Conservation (phyloP, 2,329 filamentous ascomycete genomes). For the Botrytis cinerea region DNA sequence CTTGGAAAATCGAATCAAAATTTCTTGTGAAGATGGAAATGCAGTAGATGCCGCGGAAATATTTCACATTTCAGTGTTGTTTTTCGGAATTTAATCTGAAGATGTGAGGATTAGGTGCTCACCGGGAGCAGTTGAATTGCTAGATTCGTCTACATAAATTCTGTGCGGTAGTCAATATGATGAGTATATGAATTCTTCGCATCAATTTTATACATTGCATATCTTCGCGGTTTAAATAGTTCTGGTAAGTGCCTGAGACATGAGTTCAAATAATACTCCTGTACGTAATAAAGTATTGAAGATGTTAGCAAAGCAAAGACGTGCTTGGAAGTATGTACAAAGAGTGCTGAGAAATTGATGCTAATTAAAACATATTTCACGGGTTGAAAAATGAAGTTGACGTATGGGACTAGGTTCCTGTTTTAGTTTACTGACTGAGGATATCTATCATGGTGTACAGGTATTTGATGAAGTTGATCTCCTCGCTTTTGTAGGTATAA, state of each 20-base stretch:
- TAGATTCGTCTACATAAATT: background rate
- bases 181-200: background rate
- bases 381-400: background rate
- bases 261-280: background rate
- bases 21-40: background rate
- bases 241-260: accelerated
- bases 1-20: accelerated
- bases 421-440: background rate
- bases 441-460: background rate
- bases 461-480: background rate
- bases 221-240: background rate
- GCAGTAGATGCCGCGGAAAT: background rate
- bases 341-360: background rate
- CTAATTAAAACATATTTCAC: background rate
- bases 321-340: too few relatives aligned
- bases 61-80: background rate
- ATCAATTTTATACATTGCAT: background rate
- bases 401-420: background rate
- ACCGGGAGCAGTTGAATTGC: background rate
- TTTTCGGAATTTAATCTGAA: accelerated
- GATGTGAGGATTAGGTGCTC: background rate
- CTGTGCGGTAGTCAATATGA: background rate
- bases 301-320: too few relatives aligned
- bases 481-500: background rate
- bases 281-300: background rate